Evolutionary conservation across 2,329 filamentous ascomycete genomes (phyloP), one percentile per base, ranked within the genome.

Genomic region (Sporothrix euskadiensis): DNA sequence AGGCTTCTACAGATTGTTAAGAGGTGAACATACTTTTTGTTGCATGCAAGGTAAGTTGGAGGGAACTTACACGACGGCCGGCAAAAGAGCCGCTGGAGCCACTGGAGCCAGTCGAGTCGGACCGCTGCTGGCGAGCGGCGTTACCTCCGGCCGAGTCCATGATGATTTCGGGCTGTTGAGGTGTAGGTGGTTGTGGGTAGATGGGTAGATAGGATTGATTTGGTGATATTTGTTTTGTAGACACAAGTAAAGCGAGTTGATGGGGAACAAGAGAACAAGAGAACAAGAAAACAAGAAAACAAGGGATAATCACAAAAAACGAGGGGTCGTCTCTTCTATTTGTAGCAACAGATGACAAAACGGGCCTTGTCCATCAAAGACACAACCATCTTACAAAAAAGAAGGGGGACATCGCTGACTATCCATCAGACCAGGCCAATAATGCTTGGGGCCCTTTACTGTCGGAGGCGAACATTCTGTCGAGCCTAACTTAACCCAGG

Each of bases 31-130:
- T 16, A 7, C 2, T 16, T 8, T 54, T 52, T 39, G 16, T 44
- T 63, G 22, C 35, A 12, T 12, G 9, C 4, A 22, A 19, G 22
- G 22, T 26, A 26, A 26, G 26, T 26, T 26, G 8, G 5, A 10
- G 9, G 7, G 0, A 5, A 73, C 76, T 35, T 77, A 78, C 78
- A 52, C 77, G 75, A 68, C 78, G 76, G 32, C 72, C 9, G 52
- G 19, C 73, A 22, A 41, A 52, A 3, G 74, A 66, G n/a, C 61
- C 61, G 26, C 61, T 49, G 8, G 74, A 66, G 7, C 61, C 61
- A 39, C 39, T 49, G n/a, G 74, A 54, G 14, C 69, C 69, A 6
- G 44, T 79, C 19, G 80, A 81, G 73, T 78, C 75, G 44, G 78
- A 75, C 3, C 80, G 76, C 74, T 78, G 73, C 71, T 77, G 73